phyloP scores from a whole-genome alignment of 495 filamentous ascomycete genomes.

The Daldinia decipiens region DNA sequence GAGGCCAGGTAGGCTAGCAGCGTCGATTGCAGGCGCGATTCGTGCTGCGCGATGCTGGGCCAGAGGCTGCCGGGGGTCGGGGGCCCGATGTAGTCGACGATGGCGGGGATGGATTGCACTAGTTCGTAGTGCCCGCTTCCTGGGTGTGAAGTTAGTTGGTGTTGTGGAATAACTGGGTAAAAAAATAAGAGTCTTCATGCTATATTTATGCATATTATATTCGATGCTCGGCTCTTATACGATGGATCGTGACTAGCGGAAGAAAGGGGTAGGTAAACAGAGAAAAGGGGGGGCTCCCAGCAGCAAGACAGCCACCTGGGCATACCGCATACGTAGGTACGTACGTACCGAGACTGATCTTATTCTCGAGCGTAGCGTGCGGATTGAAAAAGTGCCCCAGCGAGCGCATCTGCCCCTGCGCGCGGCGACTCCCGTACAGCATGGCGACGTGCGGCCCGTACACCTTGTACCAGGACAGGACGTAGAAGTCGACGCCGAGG shows the following conservation, averaged over 20 bases:
- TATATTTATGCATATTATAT: too few species aligned
- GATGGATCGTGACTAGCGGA: too few species aligned
- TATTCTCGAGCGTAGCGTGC: constrained; percentile 64
- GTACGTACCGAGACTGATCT: constrained; percentile 54
- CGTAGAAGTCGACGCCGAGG: constrained; percentile 76
- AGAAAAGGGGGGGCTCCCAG: too few species aligned
- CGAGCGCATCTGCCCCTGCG: constrained; percentile 60
- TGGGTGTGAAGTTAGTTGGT: not conserved
- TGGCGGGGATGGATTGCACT: constrained; percentile 64
- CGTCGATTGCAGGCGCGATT: constrained; percentile 65
- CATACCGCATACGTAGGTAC: too few species aligned
- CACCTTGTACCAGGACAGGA: constrained; percentile 82
- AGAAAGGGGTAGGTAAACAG: too few species aligned
- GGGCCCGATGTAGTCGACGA: constrained; percentile 65
- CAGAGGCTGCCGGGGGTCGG: constrained; percentile 60
- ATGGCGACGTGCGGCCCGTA: constrained; percentile 77
- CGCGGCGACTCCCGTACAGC: constrained; percentile 66
- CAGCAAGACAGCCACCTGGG: too few species aligned
- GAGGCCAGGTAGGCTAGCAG: constrained; percentile 66
- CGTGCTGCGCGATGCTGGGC: constrained; percentile 54
- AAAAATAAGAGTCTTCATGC: too few species aligned
- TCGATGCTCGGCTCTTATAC: too few species aligned
- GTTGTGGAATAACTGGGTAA: too few species aligned
- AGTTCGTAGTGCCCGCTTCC: constrained; percentile 71
- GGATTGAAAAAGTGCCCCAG: constrained; percentile 77